Evolutionary conservation across 2,329 filamentous ascomycete genomes (phyloP).

Genomic region (Trichoderma semiorbis): DNA sequence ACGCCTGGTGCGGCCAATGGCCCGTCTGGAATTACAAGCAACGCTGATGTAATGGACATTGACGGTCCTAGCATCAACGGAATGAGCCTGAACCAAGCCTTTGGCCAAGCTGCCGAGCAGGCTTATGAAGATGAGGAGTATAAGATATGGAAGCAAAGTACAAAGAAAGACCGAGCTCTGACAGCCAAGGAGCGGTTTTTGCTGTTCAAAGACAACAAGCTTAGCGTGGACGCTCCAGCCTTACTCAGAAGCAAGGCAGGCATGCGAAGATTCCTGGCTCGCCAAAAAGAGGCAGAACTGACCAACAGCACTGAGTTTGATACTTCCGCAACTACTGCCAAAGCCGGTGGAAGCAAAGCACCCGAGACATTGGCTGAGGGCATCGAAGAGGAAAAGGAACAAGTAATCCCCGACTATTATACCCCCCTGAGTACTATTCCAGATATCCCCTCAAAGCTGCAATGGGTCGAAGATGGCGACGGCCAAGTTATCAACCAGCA

Average conservation of each 20-base stretch:
- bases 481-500: slow-evolving; percentile 85
- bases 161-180: slow-evolving; percentile 88
- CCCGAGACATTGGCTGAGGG: slow-evolving; percentile 85
- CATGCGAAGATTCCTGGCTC: slow-evolving; percentile 84
- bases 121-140: slow-evolving; percentile 89
- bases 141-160: slow-evolving; percentile 98
- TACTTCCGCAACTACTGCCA: slow-evolving; percentile 37
- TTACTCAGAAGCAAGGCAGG: slow-evolving; percentile 78
- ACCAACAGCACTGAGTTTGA: slow-evolving; percentile 38
- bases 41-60: slow-evolving; percentile 81
- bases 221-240: slow-evolving; percentile 86
- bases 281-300: slow-evolving; percentile 66
- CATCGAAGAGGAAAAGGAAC: slow-evolving; percentile 86
- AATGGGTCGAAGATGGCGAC: slow-evolving; percentile 87
- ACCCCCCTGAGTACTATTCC: slow-evolving; percentile 82
- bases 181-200: slow-evolving; percentile 82
- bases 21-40: slow-evolving; percentile 63
- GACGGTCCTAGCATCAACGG: slow-evolving; percentile 71
- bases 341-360: slow-evolving; percentile 44
- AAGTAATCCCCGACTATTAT: slow-evolving; percentile 90
- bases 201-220: slow-evolving; percentile 77
- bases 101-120: slow-evolving; percentile 68
- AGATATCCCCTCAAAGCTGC: slow-evolving; percentile 71
- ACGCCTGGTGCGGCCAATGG: slow-evolving; percentile 74
- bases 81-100: slow-evolving; percentile 59